phyloP scores from a whole-genome alignment of 192 early-diverging fungal species.

The Lunasporangiospora selenospora region DNA sequence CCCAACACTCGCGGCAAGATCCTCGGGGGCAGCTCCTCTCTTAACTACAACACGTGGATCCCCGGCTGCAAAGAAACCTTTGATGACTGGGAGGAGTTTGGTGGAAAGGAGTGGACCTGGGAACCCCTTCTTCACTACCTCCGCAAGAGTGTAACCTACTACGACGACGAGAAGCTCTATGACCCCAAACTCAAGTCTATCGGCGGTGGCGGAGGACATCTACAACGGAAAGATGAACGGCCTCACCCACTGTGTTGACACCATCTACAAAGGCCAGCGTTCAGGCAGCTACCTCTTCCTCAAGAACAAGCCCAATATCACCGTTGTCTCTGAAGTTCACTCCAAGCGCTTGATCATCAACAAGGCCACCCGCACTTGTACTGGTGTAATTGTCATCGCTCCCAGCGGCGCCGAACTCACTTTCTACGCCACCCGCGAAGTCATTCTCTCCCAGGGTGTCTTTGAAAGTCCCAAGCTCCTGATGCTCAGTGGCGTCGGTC shows the following conservation, averaged over 20 bases:
- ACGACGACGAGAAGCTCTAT: conserved; percentile 15
- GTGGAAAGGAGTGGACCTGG: conserved; percentile 29
- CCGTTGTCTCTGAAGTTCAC: conserved; percentile 13
- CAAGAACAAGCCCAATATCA: conserved; percentile 29
- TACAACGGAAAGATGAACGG: conserved; percentile 26
- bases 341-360: conserved; percentile 28
- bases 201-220: conserved; percentile 24
- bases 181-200: conserved; percentile 10
- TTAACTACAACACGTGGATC: conserved; percentile 28
- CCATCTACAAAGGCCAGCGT: conserved; percentile 31
- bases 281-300: conserved; percentile 29
- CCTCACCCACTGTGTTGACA: conserved; percentile 24
- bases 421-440: conserved; percentile 32
- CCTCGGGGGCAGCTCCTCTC: conserved; percentile 34
- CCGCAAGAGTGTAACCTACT: conserved; percentile 31
- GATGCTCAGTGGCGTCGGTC: conserved; percentile 38
- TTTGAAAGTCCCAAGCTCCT: conserved; percentile 38
- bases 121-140: conserved; percentile 25
- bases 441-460: conserved; percentile 35
- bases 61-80: conserved; percentile 16
- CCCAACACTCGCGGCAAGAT: conserved; percentile 38
- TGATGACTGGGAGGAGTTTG: conserved; percentile 32
- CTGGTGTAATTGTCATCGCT: conserved; percentile 24
- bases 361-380: conserved; percentile 19
- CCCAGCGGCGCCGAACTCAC: conserved; percentile 21